A percentile compares a stretch with the other conserved stretches of the same genome.
Evolutionary conservation across 352 stramenopile species (phyloP).

Genomic region (Aphanomyces cochlioides): DNA sequence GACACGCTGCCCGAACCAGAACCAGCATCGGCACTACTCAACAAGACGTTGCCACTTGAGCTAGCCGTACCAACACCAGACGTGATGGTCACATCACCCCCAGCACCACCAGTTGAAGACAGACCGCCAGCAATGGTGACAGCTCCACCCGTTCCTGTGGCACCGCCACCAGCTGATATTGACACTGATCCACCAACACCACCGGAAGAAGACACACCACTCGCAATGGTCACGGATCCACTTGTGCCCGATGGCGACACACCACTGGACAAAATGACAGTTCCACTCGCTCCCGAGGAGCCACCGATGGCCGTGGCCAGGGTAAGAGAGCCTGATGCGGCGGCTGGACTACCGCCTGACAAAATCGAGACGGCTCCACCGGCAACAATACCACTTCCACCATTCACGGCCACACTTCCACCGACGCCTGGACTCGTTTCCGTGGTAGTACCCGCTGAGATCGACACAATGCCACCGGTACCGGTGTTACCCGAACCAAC

Average conservation of each 20-base stretch:
- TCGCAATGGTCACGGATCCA: no score
- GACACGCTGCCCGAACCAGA: constrained; percentile 22
- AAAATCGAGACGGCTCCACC: constrained; percentile 37
- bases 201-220: no score
- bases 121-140: constrained; percentile 34
- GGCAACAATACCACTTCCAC: constrained; percentile 33
- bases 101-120: constrained; percentile 26
- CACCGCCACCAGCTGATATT: no score
- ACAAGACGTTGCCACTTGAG: constrained; percentile 32
- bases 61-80: constrained; percentile 34
- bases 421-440: neutral
- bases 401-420: constrained; percentile 26
- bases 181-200: no score
- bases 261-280: constrained; percentile 31
- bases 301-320: constrained; percentile 36
- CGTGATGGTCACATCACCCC: constrained; percentile 37
- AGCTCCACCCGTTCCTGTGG: constrained; percentile 26
- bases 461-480: constrained; percentile 34
- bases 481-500: constrained; percentile 31
- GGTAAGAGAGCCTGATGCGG: constrained; percentile 28
- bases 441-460: constrained; percentile 32
- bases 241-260: constrained; percentile 30
- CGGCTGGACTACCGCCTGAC: constrained; percentile 11
- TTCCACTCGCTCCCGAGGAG: constrained; percentile 35
- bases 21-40: constrained; percentile 34